Evolutionary conservation across 768 basidiomycete species (phyloP), one percentile per base, ranked within the genome.

Genomic region (Tulasnella sp.): DNA sequence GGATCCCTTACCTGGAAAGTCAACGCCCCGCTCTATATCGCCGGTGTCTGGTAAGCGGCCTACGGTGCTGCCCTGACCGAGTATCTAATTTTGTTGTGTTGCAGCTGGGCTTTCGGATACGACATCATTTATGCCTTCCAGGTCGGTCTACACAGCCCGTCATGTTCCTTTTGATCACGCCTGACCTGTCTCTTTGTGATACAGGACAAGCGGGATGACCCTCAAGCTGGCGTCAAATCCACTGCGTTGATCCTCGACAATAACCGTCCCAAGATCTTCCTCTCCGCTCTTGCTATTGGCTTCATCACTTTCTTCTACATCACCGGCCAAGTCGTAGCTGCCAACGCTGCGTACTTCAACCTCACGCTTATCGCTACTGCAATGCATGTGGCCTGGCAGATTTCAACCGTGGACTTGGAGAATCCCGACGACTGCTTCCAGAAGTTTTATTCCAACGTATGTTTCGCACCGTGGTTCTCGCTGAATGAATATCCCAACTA

Each of bases 41-140:
- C 69, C 26, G 69, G 69, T 52, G 69, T 70, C 17, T 70, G 69
- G 69, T 70, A 32, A 34, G 44, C 19, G 26, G 19, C 11, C 26
- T 14, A 59, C 14, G 26, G 22, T 19, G 7, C 26, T 6, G 47
- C 17, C 26, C 26, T 29, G 7, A 59, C 14, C 14, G 12, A 5
- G 52, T 11, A 29, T 22, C 52, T 59, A 59, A 59, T 29, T 40
- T 16, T 26, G 22, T 52, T 11, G 22, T 12, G 4, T 65, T 36
- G 7, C 32, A 70, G 69, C 44, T 70, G 69, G 69, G 69, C 69
- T 14, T 47, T 70, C 42, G 69, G 69, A 47, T 70, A 70, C 69
- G 69, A 70, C 47, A 70, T 47, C 47, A 47, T 70, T 26, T 70
- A 70, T 36, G 47, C 42, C 32, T 52, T 47, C 47, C 42, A 52